A percentile compares a stretch with the other conserved stretches of the same genome.
These are phyloP conservation scores for Toxicodendron radicans DNA, from an alignment of 345 rosid species.

Conservation along the genomic window DNA sequence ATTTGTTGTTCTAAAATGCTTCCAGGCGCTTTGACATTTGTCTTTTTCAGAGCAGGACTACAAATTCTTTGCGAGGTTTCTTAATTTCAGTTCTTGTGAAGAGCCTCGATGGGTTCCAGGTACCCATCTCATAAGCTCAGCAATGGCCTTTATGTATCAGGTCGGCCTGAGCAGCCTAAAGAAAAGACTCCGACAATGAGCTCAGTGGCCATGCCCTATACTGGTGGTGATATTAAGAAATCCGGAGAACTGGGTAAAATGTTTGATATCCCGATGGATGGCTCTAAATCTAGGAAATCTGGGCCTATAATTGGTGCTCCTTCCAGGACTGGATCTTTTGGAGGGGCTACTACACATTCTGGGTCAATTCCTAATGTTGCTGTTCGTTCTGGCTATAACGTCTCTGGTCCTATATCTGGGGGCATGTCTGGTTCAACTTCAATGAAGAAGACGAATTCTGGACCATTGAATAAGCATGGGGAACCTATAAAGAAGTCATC, in stretches of 20 bases:
- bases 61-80: constrained; percentile 20
- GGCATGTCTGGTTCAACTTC: constrained; percentile 75
- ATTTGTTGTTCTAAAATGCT: background rate
- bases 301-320: constrained; percentile 86
- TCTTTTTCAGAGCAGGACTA: constrained; percentile 22
- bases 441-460: constrained; percentile 86
- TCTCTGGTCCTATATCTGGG: constrained; percentile 66
- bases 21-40: constrained; percentile 1
- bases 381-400: constrained; percentile 60
- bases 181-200: constrained; percentile 88
- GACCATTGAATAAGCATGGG: constrained; percentile 88
- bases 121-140: constrained; percentile 89
- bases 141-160: constrained; percentile 89
- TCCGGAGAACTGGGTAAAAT: constrained; percentile 96
- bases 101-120: constrained; percentile 70
- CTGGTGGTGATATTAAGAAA: constrained; percentile 89
- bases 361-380: constrained; percentile 83
- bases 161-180: constrained; percentile 94
- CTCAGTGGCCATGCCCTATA: constrained; percentile 89
- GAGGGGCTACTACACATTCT: constrained; percentile 70
- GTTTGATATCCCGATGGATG: constrained; percentile 81
- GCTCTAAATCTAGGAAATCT: constrained; percentile 82
- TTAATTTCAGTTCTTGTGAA: constrained; percentile 18
- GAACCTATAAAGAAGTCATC: constrained; percentile 89
- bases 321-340: constrained; percentile 90